Conservation (phyloP, 2,329 filamentous ascomycete genomes). For the Fusarium tanahbumbuense region DNA sequence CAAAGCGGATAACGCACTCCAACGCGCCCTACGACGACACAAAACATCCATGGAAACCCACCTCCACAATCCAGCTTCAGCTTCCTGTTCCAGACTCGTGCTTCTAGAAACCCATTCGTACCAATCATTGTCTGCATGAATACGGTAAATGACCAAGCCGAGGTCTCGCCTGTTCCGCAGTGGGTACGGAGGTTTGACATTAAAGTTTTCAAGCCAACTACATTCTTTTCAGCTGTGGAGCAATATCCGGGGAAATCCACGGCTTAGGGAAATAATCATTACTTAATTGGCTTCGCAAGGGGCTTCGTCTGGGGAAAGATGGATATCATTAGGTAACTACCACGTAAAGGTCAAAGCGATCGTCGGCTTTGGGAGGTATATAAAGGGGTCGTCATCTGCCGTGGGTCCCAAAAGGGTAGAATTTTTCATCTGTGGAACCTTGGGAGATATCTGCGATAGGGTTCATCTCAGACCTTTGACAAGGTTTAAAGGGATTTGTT, state of each 20-base stretch:
- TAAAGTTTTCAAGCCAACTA: not conserved
- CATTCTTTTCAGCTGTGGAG: not conserved
- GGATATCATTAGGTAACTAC: not conserved
- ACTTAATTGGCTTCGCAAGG: not conserved
- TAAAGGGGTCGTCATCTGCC: not conserved
- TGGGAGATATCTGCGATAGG: not conserved
- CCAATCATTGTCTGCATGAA: not conserved
- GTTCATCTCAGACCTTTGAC: not conserved
- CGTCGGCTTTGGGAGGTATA: not conserved
- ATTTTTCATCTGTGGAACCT: not conserved
- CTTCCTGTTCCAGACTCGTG: not conserved
- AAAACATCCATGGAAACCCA: not conserved
- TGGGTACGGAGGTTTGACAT: not conserved
- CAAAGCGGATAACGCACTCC: not conserved
- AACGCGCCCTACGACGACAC: not conserved
- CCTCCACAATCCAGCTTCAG: not conserved
- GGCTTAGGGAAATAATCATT: not conserved
- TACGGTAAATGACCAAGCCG: not conserved
- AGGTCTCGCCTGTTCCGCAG: not conserved
- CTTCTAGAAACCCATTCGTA: not conserved
- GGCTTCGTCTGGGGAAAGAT: not conserved
- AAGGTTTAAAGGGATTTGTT: not conserved
- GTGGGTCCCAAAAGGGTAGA: not conserved
- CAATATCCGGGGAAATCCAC: not conserved
- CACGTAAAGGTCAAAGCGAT: not conserved